Evolutionary conservation across 1,284 basidiomycete species (phyloP), one percentile per base, ranked within the genome.

Genomic region (Hymenochaete sp.): DNA sequence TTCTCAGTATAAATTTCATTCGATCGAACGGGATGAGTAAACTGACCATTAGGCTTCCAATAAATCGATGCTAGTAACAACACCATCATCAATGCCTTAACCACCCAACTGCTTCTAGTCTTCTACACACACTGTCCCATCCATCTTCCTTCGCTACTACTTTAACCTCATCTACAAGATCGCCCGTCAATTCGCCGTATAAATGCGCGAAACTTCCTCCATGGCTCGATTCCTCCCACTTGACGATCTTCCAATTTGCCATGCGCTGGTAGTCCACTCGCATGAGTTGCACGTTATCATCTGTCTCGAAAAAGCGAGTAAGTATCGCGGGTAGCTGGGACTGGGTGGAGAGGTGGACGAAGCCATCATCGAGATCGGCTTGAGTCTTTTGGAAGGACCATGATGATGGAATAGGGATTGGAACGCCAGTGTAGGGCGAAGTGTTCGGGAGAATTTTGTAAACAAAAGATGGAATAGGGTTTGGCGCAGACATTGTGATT

Each of bases 341-440:
- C 18, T 28, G 33, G 32, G 54, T 54, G 3, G 53, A 54, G 27
- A 55, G 44, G 45, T 57, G 56, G 11, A 55, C 49, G 50, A 54
- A 57, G 21, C 56, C 56, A 40, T 54, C 53, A n/a, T 53, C 49
- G 18, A 48, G 48, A 41, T 57, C 56, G 16, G 52, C 44, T 21
- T 50, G 45, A 9, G 51, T 46, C 21, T 51, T 39, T 5, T 49
- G 52, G 37, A 54, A 50, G 19, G 29, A 32, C 46, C 39, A 45
- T 26, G 24, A 19, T 4, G 52, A 46, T 7, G 49, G 42, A 11
- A 53, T 29, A 14, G 52, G 52, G 3, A 39, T 21, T 7, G 52
- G 49, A 37, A 38, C 45, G 25, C 50, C 50, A 21, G 45, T 42
- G 38, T 48, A 51, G 31, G 37, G 19, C 5, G 52, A 26, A 11